Evolutionary conservation across 176 grass and related monocot species (phyloP).

Genomic region (Cenchrus purpureus): DNA sequence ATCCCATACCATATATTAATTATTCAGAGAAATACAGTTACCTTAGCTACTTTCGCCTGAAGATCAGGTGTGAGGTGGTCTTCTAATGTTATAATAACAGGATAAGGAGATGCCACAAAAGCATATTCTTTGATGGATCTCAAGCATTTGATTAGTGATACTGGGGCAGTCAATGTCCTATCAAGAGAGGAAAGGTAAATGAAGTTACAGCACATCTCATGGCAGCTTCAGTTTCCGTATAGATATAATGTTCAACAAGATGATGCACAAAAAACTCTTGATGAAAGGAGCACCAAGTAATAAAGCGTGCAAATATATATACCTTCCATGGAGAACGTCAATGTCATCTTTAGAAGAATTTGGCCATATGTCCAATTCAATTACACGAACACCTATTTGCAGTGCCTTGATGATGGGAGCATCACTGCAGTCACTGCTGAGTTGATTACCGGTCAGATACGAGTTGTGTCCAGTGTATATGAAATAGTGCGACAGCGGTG

Average conservation of each 20-base stretch:
- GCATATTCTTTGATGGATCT: slow-evolving; percentile 94
- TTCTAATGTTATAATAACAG: slow-evolving; percentile 98
- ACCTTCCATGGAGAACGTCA: slow-evolving; percentile 97
- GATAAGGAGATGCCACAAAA: slow-evolving; percentile 91
- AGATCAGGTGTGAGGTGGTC: slow-evolving; percentile 93
- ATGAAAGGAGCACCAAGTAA: background rate
- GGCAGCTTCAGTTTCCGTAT: background rate
- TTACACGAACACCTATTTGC: slow-evolving; percentile 85
- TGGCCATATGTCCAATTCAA: slow-evolving; percentile 98
- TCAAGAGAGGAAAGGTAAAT: slow-evolving; percentile 41
- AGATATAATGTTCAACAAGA: slow-evolving; percentile 15
- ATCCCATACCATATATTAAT: slow-evolving; percentile 32
- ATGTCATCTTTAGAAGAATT: slow-evolving; percentile 95
- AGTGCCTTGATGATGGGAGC: slow-evolving; percentile 93
- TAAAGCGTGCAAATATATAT: slow-evolving; percentile 12
- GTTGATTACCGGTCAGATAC: slow-evolving; percentile 93
- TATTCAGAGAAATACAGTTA: slow-evolving; percentile 54
- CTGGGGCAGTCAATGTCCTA: slow-evolving; percentile 94
- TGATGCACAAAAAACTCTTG: background rate
- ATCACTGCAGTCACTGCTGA: slow-evolving; percentile 98
- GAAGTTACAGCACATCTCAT: slow-evolving; percentile 23
- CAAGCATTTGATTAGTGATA: slow-evolving; percentile 87
- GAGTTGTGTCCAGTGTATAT: slow-evolving; percentile 98
- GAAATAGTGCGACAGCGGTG: slow-evolving; percentile 89
- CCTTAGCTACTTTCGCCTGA: slow-evolving; percentile 95